Percentiles rank a stretch among this genome's conserved stretches.
Conservation (phyloP, 495 filamentous ascomycete genomes). For the Aspergillus homomorphus region DNA sequence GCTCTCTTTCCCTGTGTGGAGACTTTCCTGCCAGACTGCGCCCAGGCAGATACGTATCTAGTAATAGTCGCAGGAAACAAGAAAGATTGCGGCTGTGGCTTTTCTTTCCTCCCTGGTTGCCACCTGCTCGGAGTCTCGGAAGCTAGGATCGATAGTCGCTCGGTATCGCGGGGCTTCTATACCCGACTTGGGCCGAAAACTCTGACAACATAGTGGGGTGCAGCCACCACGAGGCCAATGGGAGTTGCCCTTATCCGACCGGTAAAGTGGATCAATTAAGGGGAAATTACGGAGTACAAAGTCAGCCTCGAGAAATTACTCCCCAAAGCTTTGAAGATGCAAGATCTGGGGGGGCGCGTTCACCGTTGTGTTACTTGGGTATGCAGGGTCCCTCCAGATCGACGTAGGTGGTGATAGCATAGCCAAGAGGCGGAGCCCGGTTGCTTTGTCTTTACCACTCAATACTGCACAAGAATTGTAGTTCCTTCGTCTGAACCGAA, state of each 20-base stretch:
- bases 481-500: no score
- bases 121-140: not conserved
- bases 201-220: not conserved
- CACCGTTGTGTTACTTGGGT: no score
- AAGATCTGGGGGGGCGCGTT: no score
- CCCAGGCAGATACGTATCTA: not conserved
- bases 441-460: no score
- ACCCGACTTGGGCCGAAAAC: not conserved
- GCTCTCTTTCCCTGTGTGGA: not conserved
- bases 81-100: not conserved
- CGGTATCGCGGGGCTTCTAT: not conserved
- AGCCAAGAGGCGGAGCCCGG: no score
- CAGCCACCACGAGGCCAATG: not conserved
- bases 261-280: not conserved
- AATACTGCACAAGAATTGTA: no score
- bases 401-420: no score
- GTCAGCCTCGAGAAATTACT: no score
- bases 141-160: not conserved
- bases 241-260: not conserved
- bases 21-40: not conserved
- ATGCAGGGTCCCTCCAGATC: no score
- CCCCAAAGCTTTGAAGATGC: no score
- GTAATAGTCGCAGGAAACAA: not conserved
- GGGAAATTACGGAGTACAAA: not conserved
- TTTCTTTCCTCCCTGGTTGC: not conserved